Evolutionary conservation across 1,284 basidiomycete species (phyloP).

Genomic region (Ganoderma lucidum): DNA sequence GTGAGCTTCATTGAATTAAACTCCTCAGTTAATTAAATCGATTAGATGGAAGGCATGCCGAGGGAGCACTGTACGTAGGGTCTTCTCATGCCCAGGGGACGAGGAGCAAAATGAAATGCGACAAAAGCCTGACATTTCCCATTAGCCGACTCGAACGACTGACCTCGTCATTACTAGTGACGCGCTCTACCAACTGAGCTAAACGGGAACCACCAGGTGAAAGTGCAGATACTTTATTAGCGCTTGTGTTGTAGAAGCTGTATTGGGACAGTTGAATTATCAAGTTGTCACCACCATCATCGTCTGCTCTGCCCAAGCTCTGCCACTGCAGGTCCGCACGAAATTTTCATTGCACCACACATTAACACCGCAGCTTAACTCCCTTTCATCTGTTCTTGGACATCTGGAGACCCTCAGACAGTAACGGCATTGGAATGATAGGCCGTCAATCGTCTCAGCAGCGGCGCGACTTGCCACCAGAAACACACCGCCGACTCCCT

Average conservation of each 20-base stretch:
- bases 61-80: background rate
- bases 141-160: slow-evolving; percentile 18
- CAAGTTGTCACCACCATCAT: background rate
- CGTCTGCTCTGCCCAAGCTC: background rate
- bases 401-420: background rate
- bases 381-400: background rate
- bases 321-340: background rate
- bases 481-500: background rate
- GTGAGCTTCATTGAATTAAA: background rate
- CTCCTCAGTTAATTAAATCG: background rate
- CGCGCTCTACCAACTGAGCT: slow-evolving; percentile 68
- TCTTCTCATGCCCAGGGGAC: no score
- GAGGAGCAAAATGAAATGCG: no score
- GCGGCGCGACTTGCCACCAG: background rate
- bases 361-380: background rate
- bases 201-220: slow-evolving; percentile 38
- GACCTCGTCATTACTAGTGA: slow-evolving; percentile 51
- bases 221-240: no score
- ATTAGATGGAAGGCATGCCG: background rate
- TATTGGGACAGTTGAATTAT: no score
- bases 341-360: background rate
- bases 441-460: slow-evolving; percentile 3
- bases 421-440: background rate
- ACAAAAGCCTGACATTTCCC: background rate
- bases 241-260: no score